Conservation (phyloP, 768 basidiomycete genomes). For the Mycena galericulata region DNA sequence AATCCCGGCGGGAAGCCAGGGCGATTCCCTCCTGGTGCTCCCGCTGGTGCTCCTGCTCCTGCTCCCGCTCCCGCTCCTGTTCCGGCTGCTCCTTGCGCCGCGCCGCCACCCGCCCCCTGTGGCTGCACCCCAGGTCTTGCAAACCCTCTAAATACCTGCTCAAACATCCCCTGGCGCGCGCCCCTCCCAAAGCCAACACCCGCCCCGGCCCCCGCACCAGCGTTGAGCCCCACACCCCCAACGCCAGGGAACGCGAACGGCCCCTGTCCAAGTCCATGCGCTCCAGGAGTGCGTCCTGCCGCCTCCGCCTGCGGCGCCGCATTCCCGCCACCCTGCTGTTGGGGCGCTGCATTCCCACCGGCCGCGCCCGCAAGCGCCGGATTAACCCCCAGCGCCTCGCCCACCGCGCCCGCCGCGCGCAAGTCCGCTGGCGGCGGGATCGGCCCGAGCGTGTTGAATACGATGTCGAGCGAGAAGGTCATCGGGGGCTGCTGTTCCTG, state of each 20-base stretch:
- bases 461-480: constrained; percentile 25
- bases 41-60: background rate
- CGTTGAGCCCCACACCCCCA: background rate
- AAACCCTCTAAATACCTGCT: constrained; percentile 29
- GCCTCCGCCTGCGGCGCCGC: background rate
- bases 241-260: background rate
- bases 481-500: background rate
- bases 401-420: background rate
- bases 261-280: background rate
- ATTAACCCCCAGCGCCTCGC: no score
- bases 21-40: no score
- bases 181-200: background rate
- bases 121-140: no score
- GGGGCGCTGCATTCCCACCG: background rate
- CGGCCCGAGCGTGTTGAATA: constrained; percentile 25
- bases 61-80: background rate
- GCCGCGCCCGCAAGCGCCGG: no score
- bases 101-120: background rate
- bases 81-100: background rate
- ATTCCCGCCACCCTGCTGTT: background rate
- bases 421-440: constrained; percentile 26
- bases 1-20: background rate
- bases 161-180: background rate
- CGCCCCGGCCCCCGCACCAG: background rate
- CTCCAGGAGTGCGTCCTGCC: background rate